Conservation (phyloP, 2,329 filamentous ascomycete species). For the Harringtonia aguacate region DNA sequence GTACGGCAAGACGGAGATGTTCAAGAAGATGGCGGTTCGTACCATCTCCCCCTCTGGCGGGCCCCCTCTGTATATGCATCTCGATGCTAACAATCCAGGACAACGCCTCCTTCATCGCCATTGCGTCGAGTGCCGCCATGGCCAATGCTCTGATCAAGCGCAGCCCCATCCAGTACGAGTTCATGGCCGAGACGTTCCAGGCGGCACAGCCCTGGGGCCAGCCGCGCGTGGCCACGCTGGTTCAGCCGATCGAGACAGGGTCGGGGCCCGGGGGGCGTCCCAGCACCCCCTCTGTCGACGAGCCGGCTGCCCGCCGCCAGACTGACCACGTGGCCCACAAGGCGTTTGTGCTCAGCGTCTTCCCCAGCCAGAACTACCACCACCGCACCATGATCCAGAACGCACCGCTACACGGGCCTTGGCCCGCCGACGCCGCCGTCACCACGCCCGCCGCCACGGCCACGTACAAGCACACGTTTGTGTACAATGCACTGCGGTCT, state of each 20-base stretch:
- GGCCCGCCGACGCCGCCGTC: constrained; percentile 22
- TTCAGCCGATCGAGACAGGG: constrained; percentile 10
- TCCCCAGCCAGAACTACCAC: constrained; percentile 24
- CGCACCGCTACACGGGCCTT: constrained; percentile 28
- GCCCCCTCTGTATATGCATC: no score
- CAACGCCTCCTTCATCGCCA: constrained; percentile 37
- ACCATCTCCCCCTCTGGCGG: no score
- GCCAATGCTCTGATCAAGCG: constrained; percentile 27
- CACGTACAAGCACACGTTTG: constrained; percentile 20
- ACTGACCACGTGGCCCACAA: constrained; percentile 12
- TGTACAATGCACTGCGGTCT: constrained; percentile 24
- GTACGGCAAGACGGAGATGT: constrained; percentile 39
- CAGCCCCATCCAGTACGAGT: constrained; percentile 37
- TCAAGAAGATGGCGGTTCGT: constrained; percentile 35
- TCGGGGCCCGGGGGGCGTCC: no score
- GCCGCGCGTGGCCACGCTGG: constrained; percentile 9
- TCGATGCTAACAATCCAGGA: constrained; percentile 21
- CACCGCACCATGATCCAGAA: constrained; percentile 26
- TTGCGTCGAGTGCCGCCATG: constrained; percentile 29
- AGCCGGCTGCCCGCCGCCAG: not conserved
- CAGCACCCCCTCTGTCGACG: not conserved
- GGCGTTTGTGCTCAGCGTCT: constrained; percentile 32
- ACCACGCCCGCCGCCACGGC: not conserved
- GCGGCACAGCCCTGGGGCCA: constrained; percentile 10
- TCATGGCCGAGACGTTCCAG: constrained; percentile 20